Conservation (phyloP, 768 basidiomycete genomes). For the Tulasnella sp. region DNA sequence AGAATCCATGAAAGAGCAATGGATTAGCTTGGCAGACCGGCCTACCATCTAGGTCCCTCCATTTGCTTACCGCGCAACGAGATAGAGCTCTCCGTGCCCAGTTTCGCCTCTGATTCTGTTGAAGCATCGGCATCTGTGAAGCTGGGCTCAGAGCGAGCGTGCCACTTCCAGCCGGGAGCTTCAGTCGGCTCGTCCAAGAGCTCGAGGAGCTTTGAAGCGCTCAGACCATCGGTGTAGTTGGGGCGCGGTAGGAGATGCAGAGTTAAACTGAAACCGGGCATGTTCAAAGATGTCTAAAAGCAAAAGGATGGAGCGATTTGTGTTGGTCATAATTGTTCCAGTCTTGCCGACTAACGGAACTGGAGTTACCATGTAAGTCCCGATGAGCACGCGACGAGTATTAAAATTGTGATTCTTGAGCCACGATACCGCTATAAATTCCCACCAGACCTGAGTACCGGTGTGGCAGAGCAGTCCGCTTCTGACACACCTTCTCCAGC, state of each 20-base stretch:
- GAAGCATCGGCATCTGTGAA: neutral
- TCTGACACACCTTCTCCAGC: no score
- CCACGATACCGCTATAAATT: constrained; percentile 33
- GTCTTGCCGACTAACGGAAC: neutral
- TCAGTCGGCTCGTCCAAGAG: constrained; percentile 65
- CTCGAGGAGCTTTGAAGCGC: constrained; percentile 49
- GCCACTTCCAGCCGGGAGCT: constrained; percentile 86
- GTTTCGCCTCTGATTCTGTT: neutral
- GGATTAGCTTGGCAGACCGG: no score
- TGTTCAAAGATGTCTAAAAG: constrained; percentile 70
- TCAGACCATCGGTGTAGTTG: constrained; percentile 38
- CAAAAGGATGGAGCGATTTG: neutral
- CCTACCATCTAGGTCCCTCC: no score
- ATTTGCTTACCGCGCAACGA: neutral
- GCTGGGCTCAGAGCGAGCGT: constrained; percentile 42
- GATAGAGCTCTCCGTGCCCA: neutral
- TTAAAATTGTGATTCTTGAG: constrained; percentile 41
- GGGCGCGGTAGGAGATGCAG: constrained; percentile 65
- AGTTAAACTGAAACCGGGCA: constrained; percentile 88
- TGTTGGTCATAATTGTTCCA: no score
- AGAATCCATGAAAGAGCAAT: constrained; percentile 29
- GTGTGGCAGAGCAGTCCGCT: no score
- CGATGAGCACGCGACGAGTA: constrained; percentile 62
- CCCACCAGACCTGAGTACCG: no score
- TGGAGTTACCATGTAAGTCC: constrained; percentile 81